These are phyloP conservation scores for Plantago elongata DNA, from an alignment of 257 asterid genomes.

Conservation along the genomic window DNA sequence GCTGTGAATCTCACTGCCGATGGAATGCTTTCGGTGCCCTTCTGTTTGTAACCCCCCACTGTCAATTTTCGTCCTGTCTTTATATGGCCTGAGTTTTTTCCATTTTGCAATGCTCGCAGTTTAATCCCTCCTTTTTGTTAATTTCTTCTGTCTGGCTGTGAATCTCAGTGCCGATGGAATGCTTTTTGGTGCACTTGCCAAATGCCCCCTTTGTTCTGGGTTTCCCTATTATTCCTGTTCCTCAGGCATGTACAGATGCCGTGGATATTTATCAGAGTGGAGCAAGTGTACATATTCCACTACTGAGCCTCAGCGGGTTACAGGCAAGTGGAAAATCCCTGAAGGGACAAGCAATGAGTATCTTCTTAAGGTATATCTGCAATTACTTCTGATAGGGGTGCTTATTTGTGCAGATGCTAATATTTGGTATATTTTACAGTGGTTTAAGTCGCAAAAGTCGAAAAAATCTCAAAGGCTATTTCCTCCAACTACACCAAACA, in stretches of 20 bases:
- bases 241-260: constrained; percentile 75
- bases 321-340: constrained; percentile 90
- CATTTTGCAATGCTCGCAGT: neutral
- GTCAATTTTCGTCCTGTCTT: too few relatives aligned
- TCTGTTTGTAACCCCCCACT: too few relatives aligned
- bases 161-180: constrained; percentile 87
- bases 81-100: constrained; percentile 11
- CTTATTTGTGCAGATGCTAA: constrained; percentile 2
- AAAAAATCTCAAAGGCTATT: constrained; percentile 62
- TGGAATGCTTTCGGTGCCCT: constrained; percentile 94
- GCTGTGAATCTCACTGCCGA: constrained; percentile 60
- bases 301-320: constrained; percentile 60
- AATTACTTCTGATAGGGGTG: constrained; percentile 13
- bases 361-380: constrained; percentile 64
- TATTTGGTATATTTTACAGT: constrained; percentile 40
- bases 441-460: constrained; percentile 86
- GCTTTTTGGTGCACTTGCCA: constrained; percentile 82
- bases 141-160: constrained; percentile 1
- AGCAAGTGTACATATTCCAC: constrained; percentile 79
- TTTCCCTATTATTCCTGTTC: constrained; percentile 70
- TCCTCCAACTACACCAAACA: constrained; percentile 52
- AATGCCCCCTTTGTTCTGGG: constrained; percentile 78
- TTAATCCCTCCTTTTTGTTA: constrained; percentile 4
- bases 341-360: constrained; percentile 59
- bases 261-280: constrained; percentile 87